Base-by-base conservation (phyloP, 495 filamentous ascomycete species). In the Chaetomium tenue region DNA sequence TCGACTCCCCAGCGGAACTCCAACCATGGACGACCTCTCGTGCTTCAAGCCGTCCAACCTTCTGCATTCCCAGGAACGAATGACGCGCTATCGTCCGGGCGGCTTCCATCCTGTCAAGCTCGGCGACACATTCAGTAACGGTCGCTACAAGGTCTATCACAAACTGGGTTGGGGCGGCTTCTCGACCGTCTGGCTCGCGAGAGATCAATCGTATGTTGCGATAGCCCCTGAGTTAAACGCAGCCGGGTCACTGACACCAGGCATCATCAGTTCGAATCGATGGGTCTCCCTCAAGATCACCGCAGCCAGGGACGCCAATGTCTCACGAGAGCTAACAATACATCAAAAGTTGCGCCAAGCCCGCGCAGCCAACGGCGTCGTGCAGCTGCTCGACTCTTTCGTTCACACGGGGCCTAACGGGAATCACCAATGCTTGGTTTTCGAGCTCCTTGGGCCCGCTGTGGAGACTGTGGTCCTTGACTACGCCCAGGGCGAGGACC, bases 361-460 rank as follows among this genome's bases (percentile, higher is more conserved):
- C 12, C 23, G 15, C 47, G 56, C 18, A 20, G 39, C 63, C 33
- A 53, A 60, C 54, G 61, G 77, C 68, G 57, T 78, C 30, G 69
- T 79, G 20, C 56, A 65, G 26, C 56, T 82, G 46, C 64, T 82
- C 56, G 74, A 82, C 68, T 4, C 61, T 16, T 82, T 83, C 58
- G 42, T 47, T 44, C 70, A 77, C 46, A 11, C 75, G 54, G 79
- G 79, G 7, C 77, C 75, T 1, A 81, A 82, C 61, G 77, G 79
- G 39, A 70, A 39, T 16, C 79, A 81, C 61, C 69, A 75, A 68
- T 82, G 79, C 65, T 71, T 82, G 40, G 76, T 81, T 2, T 73
- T 79, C 57, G 76, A 81, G 64, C 60, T 79, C 22, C 70, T 81
- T 46, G 81, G 80, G 5, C 79, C 80, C 3, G 77, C 66, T 0